Evolutionary conservation across 495 filamentous ascomycete species (phyloP).

Genomic region (Choiromyces venosus): DNA sequence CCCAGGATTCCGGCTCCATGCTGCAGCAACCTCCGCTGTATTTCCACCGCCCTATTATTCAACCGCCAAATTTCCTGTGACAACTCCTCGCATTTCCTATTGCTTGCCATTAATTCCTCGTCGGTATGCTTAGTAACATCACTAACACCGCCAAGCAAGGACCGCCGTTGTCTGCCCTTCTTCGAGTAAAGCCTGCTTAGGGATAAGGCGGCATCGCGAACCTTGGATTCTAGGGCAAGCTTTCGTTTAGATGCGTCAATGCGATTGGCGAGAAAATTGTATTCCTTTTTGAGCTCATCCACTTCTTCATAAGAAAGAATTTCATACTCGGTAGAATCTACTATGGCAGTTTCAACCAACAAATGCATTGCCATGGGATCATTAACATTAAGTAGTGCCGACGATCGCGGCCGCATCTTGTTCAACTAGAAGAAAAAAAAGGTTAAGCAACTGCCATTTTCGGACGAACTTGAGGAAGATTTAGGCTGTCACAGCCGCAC

Average conservation of each 20-base stretch:
- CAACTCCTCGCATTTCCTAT: constrained; percentile 78
- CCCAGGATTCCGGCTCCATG: constrained; percentile 90
- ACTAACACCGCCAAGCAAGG: constrained; percentile 44
- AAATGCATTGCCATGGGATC: constrained; percentile 59
- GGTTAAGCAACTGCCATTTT: constrained; percentile 8
- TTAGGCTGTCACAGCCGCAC: background rate
- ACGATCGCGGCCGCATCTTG: constrained; percentile 35
- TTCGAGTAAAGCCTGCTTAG: constrained; percentile 69
- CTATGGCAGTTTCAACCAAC: constrained; percentile 85
- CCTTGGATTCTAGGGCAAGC: constrained; percentile 84
- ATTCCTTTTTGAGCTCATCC: constrained; percentile 82
- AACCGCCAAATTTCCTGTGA: constrained; percentile 70
- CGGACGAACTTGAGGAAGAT: background rate
- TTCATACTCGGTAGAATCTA: constrained; percentile 75
- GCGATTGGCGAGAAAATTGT: constrained; percentile 60
- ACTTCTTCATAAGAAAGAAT: constrained; percentile 86
- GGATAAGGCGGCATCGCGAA: constrained; percentile 84
- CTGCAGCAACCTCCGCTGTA: constrained; percentile 68
- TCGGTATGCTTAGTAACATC: constrained; percentile 51
- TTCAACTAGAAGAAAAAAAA: constrained; percentile 26
- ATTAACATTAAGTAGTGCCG: constrained; percentile 36
- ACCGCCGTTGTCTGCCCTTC: constrained; percentile 43
- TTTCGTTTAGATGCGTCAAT: constrained; percentile 74
- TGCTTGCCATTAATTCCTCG: constrained; percentile 66
- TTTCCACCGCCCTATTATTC: constrained; percentile 64